Conservation (phyloP, 225 moss, liverwort and hornwort species). For the Marchantia paleacea region DNA sequence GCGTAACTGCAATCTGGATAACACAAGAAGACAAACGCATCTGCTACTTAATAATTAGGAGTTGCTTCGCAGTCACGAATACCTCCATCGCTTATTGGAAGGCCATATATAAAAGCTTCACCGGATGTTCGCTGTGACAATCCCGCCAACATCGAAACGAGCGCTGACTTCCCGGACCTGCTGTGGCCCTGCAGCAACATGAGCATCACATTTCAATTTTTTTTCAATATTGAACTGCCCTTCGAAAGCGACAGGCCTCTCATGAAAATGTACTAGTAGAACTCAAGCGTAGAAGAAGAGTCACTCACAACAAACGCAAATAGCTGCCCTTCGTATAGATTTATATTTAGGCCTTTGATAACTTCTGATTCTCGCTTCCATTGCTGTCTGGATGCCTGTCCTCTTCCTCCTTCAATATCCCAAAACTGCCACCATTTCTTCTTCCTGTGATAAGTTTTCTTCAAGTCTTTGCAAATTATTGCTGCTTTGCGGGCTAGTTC, state of each 20-base stretch:
- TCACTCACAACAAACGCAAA: constrained; percentile 83
- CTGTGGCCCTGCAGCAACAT: constrained; percentile 67
- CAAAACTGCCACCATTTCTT: constrained; percentile 76
- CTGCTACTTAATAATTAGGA: neutral
- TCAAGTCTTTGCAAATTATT: constrained; percentile 63
- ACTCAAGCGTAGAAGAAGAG: neutral
- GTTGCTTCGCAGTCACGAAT: constrained; percentile 15
- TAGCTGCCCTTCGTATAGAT: constrained; percentile 75
- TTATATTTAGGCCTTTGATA: constrained; percentile 73
- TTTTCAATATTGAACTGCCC: neutral
- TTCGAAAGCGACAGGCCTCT: no score
- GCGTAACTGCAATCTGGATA: neutral
- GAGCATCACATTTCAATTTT: neutral
- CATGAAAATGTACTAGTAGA: no score
- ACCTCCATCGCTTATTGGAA: constrained; percentile 87
- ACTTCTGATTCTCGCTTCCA: constrained; percentile 54
- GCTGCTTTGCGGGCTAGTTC: constrained; percentile 60
- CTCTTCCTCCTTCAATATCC: constrained; percentile 53
- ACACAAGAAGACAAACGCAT: neutral
- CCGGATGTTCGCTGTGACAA: constrained; percentile 79
- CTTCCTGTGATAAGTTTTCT: constrained; percentile 53
- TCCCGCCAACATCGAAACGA: constrained; percentile 76
- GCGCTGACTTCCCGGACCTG: constrained; percentile 78
- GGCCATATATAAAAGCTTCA: constrained; percentile 84
- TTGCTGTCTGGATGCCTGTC: constrained; percentile 44